Evolutionary conservation across 768 basidiomycete species (phyloP), one percentile per base, ranked within the genome.

Genomic region (Mycena rosella): DNA sequence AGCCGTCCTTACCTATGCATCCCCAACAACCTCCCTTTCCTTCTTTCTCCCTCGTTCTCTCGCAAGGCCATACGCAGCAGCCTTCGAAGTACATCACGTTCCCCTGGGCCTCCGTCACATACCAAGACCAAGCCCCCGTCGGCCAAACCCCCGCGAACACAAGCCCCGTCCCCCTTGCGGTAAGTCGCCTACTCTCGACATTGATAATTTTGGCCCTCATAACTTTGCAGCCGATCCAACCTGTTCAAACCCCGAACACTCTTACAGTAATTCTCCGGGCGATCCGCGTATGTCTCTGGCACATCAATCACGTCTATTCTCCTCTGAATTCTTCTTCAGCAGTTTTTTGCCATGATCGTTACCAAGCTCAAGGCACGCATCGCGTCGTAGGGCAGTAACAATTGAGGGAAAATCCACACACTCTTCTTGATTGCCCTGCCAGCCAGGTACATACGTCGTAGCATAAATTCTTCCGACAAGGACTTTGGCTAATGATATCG

Each of bases 21-120:
- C 3, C 29, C 17, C 49, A 26, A 10, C 29, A 51, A 7, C 27
- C 27, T 8, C 18, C 49, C 27, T 30, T 51, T 30, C 49, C 49
- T 13, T 51, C 49, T 18, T 51, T 51, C 18, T 4, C 27, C 6
- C 30, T 51, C 8, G 29, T 51, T 13, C 40, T 66, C 24, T 60
- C 65, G 3, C 64, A 52, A 38, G 17, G 14, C 17, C 38, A 51
- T 5, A 27, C 48, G 15, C 63, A 65, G 17, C 40, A 42, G 18
- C 48, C 29, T 65, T 40, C 44, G 10, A 58, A 4, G 56, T 58
- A 5, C n/a, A n/a, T n/a, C n/a, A n/a, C n/a, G n/a, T 65, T 58
- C 42, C 63, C 63, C 2, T 65, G 63, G 63, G 52, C 48, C 11
- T n/a, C 61, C 2, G 18, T 62, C 40, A 45, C 15, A 2, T 62